Conservation (phyloP, 2,329 filamentous ascomycete genomes). For the Diaporthe sp. region DNA sequence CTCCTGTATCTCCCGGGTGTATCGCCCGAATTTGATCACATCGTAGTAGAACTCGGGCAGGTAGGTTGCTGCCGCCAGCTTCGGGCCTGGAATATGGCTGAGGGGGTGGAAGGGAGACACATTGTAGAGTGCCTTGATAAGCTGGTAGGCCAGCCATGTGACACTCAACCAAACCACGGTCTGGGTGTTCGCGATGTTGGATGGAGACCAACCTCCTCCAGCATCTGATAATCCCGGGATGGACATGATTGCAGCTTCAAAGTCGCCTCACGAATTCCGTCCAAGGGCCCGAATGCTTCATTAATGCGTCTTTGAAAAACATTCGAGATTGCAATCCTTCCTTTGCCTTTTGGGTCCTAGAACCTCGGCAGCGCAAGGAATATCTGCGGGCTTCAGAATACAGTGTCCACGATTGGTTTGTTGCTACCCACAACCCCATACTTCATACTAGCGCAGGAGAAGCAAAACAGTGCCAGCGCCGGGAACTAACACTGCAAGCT, state of each 20-base stretch:
- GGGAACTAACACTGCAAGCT: background rate
- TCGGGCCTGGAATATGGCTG: constrained; percentile 49
- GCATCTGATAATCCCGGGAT: background rate
- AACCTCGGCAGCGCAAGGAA: constrained; percentile 15
- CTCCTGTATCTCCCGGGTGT: constrained; percentile 46
- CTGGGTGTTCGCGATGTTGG: background rate
- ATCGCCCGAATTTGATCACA: constrained; percentile 45
- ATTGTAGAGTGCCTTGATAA: constrained; percentile 30
- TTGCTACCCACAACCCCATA: constrained; percentile 19
- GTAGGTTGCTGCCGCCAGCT: constrained; percentile 47
- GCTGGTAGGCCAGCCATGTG: constrained; percentile 19
- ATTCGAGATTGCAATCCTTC: background rate
- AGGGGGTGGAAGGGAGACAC: constrained; percentile 31
- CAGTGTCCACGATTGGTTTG: constrained; percentile 9
- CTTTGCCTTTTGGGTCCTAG: background rate
- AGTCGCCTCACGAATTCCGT: background rate
- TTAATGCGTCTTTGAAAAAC: background rate
- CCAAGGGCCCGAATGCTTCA: background rate
- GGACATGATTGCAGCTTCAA: background rate
- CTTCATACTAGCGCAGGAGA: constrained; percentile 4
- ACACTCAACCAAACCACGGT: background rate
- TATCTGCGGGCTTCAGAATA: background rate
- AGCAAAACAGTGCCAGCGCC: background rate
- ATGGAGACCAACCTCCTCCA: constrained; percentile 15
- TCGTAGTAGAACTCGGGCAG: constrained; percentile 52